Base-by-base conservation (phyloP, 768 basidiomycete genomes). In the Lyophyllum semitale region DNA sequence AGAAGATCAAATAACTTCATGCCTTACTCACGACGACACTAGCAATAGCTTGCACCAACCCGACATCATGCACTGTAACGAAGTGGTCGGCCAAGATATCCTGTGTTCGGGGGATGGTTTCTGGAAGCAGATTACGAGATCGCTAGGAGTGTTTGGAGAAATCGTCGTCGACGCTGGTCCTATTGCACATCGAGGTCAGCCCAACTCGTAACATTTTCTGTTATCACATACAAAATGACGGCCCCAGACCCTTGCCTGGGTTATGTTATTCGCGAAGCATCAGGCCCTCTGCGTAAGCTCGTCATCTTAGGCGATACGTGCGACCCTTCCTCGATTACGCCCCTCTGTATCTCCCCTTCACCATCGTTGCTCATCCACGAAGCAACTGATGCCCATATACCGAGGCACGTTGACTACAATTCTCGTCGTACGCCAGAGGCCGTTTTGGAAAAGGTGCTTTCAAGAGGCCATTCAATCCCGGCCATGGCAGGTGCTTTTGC, bases 281-380 rank as follows among this genome's bases (percentile, higher is more conserved):
- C 66, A 4, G 69, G 51, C 20, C 75, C 75, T 42, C 76, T 63
- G 17, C 80, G 90, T 46, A 89, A 88, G 64, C 67, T 95, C 38
- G 87, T 87, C 23, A 78, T 93, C 43, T 76, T 93, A 4, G 93
- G 93, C 0, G 91, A 94, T 65, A 92, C 90, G 1, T 82, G 72
- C 58, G 85, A 93, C 63, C 78, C 86, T 0, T 78, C 80, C 25
- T 63, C 74, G 1, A 80, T 90, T 47, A 69, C 79, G n/a, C 83
- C 83, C 9, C 78, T 91, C 22, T 82, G 81, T 67, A 61, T 61
- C 42, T 65, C 71, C 25, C 75, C 82, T 43, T 65, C 78, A 3
- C 78, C 81, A 22, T 82, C 85, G 26, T 75, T 94, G n/a, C 77
- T 94, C 18, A 76, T 94, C n/a, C 93, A 95, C 68, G 93, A 95